Percentiles rank a stretch among this genome's conserved stretches.
Conservation (phyloP, 2,329 filamentous ascomycete species). For the Diaporthe nobilis region DNA sequence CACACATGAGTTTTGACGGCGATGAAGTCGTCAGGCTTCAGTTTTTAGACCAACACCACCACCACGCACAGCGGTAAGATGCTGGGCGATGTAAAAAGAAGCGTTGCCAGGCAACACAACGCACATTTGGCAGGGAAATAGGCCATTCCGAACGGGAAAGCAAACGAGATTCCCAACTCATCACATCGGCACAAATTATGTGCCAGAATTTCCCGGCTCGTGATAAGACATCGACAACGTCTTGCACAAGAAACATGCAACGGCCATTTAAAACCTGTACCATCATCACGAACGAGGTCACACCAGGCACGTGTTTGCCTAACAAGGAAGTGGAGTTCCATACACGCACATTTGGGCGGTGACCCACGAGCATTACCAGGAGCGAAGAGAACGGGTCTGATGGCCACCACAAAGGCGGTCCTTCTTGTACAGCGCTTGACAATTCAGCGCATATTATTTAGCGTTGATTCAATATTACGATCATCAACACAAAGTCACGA, state of each 20-base stretch:
- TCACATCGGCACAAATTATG: too few relatives aligned
- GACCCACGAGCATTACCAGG: conserved; percentile 17
- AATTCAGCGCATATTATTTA: background rate
- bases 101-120: background rate
- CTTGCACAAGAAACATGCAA: background rate
- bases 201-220: background rate
- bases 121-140: background rate
- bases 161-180: conserved; percentile 16
- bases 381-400: conserved; percentile 6
- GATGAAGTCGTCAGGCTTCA: background rate
- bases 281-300: background rate
- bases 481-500: background rate
- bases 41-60: background rate
- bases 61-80: background rate
- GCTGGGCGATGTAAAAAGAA: background rate
- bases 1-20: conserved; percentile 42
- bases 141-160: background rate
- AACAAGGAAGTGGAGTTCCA: background rate
- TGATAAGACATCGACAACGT: background rate
- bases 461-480: background rate
- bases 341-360: background rate
- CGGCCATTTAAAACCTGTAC: background rate
- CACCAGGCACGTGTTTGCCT: background rate
- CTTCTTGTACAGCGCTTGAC: background rate
- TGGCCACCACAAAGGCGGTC: background rate